These are phyloP conservation scores for Cyphellophora attinorum DNA, from an alignment of 2,329 filamentous ascomycete genomes.

Conservation along the genomic window DNA sequence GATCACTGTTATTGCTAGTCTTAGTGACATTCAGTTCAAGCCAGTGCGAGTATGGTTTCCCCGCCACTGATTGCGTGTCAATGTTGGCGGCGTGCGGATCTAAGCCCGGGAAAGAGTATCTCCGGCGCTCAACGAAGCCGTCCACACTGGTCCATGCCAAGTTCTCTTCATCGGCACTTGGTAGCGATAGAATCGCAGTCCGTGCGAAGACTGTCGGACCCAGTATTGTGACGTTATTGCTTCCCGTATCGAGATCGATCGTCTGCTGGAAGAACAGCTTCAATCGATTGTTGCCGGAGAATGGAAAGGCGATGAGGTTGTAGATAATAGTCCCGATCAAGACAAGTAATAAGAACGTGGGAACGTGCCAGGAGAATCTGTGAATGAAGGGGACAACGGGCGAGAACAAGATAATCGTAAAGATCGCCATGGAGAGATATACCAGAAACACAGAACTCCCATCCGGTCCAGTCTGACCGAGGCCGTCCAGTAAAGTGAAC, in stretches of 20 bases:
- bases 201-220: slow-evolving; percentile 61
- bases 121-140: slow-evolving; percentile 33
- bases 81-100: slow-evolving; percentile 53
- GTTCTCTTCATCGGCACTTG: slow-evolving; percentile 56
- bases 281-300: slow-evolving; percentile 66
- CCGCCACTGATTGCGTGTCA: slow-evolving; percentile 30
- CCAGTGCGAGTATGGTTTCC: slow-evolving; percentile 45
- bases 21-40: slow-evolving; percentile 55
- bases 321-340: slow-evolving; percentile 71
- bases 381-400: slow-evolving; percentile 80
- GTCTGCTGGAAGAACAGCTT: slow-evolving; percentile 83
- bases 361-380: slow-evolving; percentile 73
- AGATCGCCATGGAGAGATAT: slow-evolving; percentile 58
- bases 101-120: slow-evolving; percentile 64
- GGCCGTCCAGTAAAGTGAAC: slow-evolving; percentile 60
- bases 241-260: slow-evolving; percentile 64
- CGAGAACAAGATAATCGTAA: slow-evolving; percentile 63
- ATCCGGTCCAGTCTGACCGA: slow-evolving; percentile 75
- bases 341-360: slow-evolving; percentile 63
- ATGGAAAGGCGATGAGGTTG: slow-evolving; percentile 80
- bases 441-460: slow-evolving; percentile 63
- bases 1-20: slow-evolving; percentile 25
- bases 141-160: slow-evolving; percentile 39
- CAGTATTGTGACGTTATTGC: slow-evolving; percentile 58
- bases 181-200: slow-evolving; percentile 57